Percentiles rank a stretch among this genome's conserved stretches.
These are phyloP conservation scores for Dendryphion nanum DNA, from an alignment of 2,329 filamentous ascomycete species.

Conservation along the genomic window DNA sequence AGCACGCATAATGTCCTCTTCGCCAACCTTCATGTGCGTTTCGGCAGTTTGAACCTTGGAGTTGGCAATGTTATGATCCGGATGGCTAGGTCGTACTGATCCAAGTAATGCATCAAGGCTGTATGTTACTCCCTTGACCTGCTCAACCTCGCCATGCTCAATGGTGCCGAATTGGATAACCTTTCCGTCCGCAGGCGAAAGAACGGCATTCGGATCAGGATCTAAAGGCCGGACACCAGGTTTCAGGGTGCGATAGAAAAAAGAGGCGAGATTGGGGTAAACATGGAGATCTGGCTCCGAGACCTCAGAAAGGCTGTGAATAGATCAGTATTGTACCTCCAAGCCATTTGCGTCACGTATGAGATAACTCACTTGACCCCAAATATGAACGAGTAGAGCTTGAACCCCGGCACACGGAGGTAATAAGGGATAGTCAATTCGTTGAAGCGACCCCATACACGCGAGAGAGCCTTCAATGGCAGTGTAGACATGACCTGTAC, in stretches of 20 bases:
- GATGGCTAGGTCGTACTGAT: slow-evolving; percentile 39
- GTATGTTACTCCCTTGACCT: slow-evolving; percentile 99
- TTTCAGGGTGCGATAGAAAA: slow-evolving; percentile 95
- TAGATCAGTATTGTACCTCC: too few relatives aligned
- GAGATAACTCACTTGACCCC: slow-evolving; percentile 66
- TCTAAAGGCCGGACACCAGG: slow-evolving; percentile 84
- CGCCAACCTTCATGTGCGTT: slow-evolving; percentile 40
- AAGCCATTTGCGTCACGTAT: too few relatives aligned
- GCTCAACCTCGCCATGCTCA: slow-evolving; percentile 90
- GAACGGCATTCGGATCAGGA: slow-evolving; percentile 71
- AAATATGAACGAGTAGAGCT: slow-evolving; percentile 85
- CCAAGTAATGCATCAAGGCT: slow-evolving; percentile 90
- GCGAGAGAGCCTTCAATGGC: slow-evolving; percentile 84
- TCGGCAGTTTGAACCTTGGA: slow-evolving; percentile 19
- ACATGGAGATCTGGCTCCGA: slow-evolving; percentile 82
- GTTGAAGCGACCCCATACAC: slow-evolving; percentile 89
- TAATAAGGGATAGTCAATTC: slow-evolving; percentile 86
- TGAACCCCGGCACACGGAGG: slow-evolving; percentile 84
- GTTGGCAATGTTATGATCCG: slow-evolving; percentile 31
- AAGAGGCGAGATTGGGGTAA: slow-evolving; percentile 90
- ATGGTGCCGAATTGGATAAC: slow-evolving; percentile 91
- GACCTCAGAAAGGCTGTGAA: slow-evolving; percentile 75
- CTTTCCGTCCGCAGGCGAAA: slow-evolving; percentile 87
- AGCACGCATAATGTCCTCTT: slow-evolving; percentile 66
- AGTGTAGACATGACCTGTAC: slow-evolving; percentile 92